Percentiles rank a stretch among this genome's conserved stretches.
These are phyloP conservation scores for Candida ponderosae DNA, from an alignment of 805 yeast species.

Conservation along the genomic window DNA sequence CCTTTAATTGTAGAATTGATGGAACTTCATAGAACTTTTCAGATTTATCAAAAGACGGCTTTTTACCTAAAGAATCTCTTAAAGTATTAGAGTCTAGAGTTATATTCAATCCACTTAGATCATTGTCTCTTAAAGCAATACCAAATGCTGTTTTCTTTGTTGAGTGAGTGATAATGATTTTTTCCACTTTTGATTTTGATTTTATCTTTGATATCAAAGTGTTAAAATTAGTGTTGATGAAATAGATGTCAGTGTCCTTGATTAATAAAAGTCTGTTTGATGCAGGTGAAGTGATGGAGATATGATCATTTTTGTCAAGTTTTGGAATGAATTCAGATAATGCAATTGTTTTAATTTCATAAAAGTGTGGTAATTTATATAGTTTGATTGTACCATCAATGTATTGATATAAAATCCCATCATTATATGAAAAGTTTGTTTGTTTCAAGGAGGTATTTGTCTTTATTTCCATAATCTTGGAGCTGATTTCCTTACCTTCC, in stretches of 20 bases:
- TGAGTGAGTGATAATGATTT: conserved; percentile 5
- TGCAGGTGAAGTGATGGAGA: conserved; percentile 18
- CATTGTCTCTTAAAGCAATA: conserved; percentile 11
- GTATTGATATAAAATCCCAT: conserved; percentile 16
- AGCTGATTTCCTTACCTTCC: conserved; percentile 15
- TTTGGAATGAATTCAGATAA: conserved; percentile 3
- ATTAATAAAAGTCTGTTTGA: conserved; percentile 18
- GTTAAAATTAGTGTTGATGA: conserved; percentile 27
- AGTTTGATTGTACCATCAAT: conserved; percentile 7
- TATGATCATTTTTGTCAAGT: not conserved
- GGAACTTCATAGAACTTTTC: conserved; percentile 16
- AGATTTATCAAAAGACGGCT: conserved; percentile 20
- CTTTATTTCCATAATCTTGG: conserved; percentile 16
- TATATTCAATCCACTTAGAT: conserved; percentile 26
- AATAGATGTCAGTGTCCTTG: conserved; percentile 20
- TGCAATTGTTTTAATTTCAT: conserved; percentile 6
- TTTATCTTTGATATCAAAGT: conserved; percentile 15
- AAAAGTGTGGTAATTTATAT: conserved; percentile 17
- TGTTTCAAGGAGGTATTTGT: conserved; percentile 1
- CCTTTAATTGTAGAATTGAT: conserved; percentile 18
- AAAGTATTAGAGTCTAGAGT: conserved; percentile 63
- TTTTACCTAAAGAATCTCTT: conserved; percentile 64
- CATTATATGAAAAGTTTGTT: conserved; percentile 10
- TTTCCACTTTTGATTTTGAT: conserved; percentile 6
- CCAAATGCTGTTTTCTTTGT: conserved; percentile 10